These are phyloP conservation scores for Hymenoscyphus infarciens DNA, from an alignment of 2,329 filamentous ascomycete species.

Conservation along the genomic window DNA sequence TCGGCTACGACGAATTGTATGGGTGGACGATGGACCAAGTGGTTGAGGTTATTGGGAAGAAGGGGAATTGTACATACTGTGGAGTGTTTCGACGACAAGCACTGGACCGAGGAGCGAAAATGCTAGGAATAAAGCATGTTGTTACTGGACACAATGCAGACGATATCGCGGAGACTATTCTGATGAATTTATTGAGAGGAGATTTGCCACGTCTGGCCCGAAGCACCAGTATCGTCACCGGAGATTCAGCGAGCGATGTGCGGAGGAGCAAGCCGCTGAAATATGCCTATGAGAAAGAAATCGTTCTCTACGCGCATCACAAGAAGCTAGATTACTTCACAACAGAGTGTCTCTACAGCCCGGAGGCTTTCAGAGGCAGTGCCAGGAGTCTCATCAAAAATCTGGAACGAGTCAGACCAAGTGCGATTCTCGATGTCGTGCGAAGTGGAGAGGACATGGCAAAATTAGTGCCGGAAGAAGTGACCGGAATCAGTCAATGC, in stretches of 20 bases:
- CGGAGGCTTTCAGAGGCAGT: conserved; percentile 91
- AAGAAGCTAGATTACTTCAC: conserved; percentile 97
- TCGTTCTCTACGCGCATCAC: conserved; percentile 95
- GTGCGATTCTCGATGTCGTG: conserved; percentile 92
- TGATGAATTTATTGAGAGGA: conserved; percentile 93
- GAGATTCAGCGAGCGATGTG: conserved; percentile 74
- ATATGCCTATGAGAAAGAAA: conserved; percentile 98
- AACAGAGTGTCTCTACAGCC: conserved; percentile 97
- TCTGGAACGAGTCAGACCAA: conserved; percentile 86
- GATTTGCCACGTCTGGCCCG: conserved; percentile 83
- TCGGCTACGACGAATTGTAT: conserved; percentile 91
- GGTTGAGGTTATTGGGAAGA: conserved; percentile 92
- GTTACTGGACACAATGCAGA: conserved; percentile 98
- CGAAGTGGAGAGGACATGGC: conserved; percentile 96
- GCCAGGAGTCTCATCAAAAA: conserved; percentile 92
- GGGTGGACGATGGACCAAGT: conserved; percentile 99
- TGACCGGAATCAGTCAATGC: conserved; percentile 46
- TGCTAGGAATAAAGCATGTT: conserved; percentile 84
- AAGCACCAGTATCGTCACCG: conserved; percentile 86
- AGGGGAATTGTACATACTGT: conserved; percentile 98
- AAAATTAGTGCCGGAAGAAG: conserved; percentile 66
- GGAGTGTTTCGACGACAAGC: conserved; percentile 94
- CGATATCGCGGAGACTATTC: conserved; percentile 92
- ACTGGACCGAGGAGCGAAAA: conserved; percentile 84
- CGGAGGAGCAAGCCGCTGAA: conserved; percentile 96